These are phyloP conservation scores for Marvania coccoides DNA, from an alignment of 139 green algal genomes.

Conservation along the genomic window DNA sequence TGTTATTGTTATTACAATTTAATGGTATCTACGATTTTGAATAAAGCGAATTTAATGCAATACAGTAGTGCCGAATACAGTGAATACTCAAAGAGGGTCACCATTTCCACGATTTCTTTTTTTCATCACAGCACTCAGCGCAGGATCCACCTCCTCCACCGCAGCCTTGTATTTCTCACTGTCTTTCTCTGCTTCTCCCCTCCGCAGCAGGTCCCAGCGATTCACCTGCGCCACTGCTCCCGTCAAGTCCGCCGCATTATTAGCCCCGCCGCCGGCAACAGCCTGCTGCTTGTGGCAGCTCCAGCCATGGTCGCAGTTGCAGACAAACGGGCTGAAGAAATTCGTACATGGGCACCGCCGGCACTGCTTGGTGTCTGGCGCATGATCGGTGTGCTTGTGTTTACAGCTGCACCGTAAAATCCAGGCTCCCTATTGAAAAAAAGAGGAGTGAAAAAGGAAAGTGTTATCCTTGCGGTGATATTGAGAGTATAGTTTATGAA, in stretches of 20 bases:
- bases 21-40: too few relatives aligned
- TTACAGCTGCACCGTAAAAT: constrained; percentile 58
- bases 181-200: not conserved
- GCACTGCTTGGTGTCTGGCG: constrained; percentile 44
- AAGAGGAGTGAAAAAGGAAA: constrained; percentile 54
- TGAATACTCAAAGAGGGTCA: too few relatives aligned
- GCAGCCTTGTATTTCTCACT: too few relatives aligned
- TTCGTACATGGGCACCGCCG: constrained; percentile 35
- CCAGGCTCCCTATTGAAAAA: constrained; percentile 66
- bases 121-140: not conserved
- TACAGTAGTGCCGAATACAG: too few relatives aligned
- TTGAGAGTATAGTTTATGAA: not conserved
- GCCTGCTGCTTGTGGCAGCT: constrained; percentile 37
- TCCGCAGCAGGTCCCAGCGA: constrained; percentile 33
- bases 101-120: too few relatives aligned
- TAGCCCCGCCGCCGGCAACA: not conserved
- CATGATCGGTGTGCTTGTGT: constrained; percentile 71
- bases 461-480: constrained; percentile 35
- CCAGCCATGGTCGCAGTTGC: constrained; percentile 75
- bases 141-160: too few relatives aligned
- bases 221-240: constrained; percentile 23
- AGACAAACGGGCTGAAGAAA: constrained; percentile 67
- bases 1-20: too few relatives aligned
- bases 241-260: not conserved
- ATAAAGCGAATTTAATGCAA: too few relatives aligned